Evolutionary conservation across 306 rosid genomes (phyloP), one percentile per base, ranked within the genome.

Genomic region (Citrullus amarus): DNA sequence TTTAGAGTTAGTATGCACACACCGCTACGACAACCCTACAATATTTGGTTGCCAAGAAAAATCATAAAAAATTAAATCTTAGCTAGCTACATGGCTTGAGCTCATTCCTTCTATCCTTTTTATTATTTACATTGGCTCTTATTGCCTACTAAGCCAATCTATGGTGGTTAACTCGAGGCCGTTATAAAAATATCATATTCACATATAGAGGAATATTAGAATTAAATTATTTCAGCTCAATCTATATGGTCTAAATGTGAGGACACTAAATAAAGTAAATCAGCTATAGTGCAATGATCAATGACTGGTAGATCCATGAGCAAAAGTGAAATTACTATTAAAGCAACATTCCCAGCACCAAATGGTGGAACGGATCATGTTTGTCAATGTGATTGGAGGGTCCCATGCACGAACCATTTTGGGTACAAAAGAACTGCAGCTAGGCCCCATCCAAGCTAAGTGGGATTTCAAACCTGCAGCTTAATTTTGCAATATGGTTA

Each of bases 301-400:
- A 73, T 53, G 62, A 74, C 78, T 74, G 44, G 43, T 32, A 51
- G 57, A 70, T 70, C 63, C 55, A 54, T 30, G 61, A 54, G 78
- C 16, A 74, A 74, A 74, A 53, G 55, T 50, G 78, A 74, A 51
- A 50, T 51, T 55, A 63, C 76, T 69, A 59, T 71, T 73, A 84
- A 82, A 79, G 84, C 79, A 81, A 79, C 70, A 83, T 82, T 87
- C 68, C 58, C 82, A 86, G 89, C 91, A 89, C 87, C 85, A 88
- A 59, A 68, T 76, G 57, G 89, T 91, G 90, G 91, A 78, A 85
- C 72, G 69, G 69, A 63, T 79, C 48, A 54, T 48, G 76, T 48
- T 82, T 87, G 83, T 80, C 82, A 85, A 82, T 41, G 81, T 86
- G 82, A 85, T 83, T 85, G 89, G 90, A 87, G 89, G 97, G 84